Evolutionary conservation across 2,329 filamentous ascomycete species (phyloP).

Genomic region (Rhynchosporium graminicola): DNA sequence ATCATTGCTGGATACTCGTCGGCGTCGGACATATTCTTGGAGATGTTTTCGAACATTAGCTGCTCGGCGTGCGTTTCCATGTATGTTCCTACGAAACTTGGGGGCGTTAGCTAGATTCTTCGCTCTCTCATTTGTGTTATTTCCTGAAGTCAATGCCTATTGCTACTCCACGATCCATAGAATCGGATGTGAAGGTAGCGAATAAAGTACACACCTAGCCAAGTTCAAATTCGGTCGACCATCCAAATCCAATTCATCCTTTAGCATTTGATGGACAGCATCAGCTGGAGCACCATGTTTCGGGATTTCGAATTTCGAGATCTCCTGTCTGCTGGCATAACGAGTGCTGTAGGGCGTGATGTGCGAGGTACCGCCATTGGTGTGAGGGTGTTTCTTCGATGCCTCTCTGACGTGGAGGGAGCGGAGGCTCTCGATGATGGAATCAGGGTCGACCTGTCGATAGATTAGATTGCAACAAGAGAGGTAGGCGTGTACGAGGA

Average conservation of each 20-base stretch:
- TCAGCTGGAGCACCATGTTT: constrained; percentile 59
- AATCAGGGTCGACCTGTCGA: constrained; percentile 54
- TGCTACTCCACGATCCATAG: too few relatives aligned
- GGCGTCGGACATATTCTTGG: constrained; percentile 72
- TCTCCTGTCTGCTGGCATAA: constrained; percentile 55
- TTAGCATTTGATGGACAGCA: constrained; percentile 64
- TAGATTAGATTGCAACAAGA: neutral
- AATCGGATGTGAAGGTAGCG: neutral
- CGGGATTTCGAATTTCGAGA: constrained; percentile 62
- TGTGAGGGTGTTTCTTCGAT: constrained; percentile 42
- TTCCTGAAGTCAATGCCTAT: neutral
- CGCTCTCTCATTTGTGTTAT: neutral
- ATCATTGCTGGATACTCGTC: constrained; percentile 64
- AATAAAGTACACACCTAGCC: constrained; percentile 48
- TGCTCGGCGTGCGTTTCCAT: constrained; percentile 67
- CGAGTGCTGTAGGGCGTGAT: constrained; percentile 59
- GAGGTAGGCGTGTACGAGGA: neutral
- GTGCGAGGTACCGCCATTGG: constrained; percentile 49
- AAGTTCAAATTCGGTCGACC: constrained; percentile 68
- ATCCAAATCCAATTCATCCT: constrained; percentile 64
- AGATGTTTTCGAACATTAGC: constrained; percentile 67
- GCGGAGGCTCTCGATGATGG: constrained; percentile 55
- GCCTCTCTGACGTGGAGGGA: constrained; percentile 45
- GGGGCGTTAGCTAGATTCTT: constrained; percentile 14
- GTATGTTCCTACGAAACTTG: constrained; percentile 69